Conservation (phyloP, 805 yeast genomes). For the Metschnikowia drakensbergensis region DNA sequence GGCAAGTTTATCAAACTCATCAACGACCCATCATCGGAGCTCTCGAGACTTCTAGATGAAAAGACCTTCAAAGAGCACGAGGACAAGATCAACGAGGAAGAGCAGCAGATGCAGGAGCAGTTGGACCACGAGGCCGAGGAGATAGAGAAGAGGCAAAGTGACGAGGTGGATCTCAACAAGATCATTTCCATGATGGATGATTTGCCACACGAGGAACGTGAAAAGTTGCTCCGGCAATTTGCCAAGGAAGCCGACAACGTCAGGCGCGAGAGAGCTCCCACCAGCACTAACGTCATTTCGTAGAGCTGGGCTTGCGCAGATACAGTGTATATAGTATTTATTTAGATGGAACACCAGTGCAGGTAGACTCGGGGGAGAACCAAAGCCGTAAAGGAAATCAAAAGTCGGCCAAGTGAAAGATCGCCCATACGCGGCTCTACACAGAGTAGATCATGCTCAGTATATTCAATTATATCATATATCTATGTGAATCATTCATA, state of each 20-base stretch:
- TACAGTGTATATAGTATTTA: slow-evolving; percentile 14
- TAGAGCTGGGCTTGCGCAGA: background rate
- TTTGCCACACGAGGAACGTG: slow-evolving; percentile 31
- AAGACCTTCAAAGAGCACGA: slow-evolving; percentile 23
- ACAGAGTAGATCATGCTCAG: background rate
- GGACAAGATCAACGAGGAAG: slow-evolving; percentile 22
- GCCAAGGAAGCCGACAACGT: slow-evolving; percentile 18
- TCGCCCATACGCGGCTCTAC: background rate
- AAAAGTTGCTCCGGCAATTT: slow-evolving; percentile 28
- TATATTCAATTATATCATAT: background rate
- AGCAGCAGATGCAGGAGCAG: slow-evolving; percentile 24
- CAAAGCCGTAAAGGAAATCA: too few species aligned
- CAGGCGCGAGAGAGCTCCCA: slow-evolving; percentile 6
- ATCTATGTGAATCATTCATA: slow-evolving; percentile 2
- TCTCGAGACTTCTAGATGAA: slow-evolving; percentile 40
- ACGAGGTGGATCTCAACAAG: slow-evolving; percentile 19
- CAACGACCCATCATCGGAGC: slow-evolving; percentile 39
- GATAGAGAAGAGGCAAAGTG: slow-evolving; percentile 18
- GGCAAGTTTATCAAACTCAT: slow-evolving; percentile 39
- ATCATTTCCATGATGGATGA: slow-evolving; percentile 34
- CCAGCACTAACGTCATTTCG: slow-evolving; percentile 6
- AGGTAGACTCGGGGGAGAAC: background rate
- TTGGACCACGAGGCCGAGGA: slow-evolving; percentile 25
- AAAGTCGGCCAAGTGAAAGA: background rate
- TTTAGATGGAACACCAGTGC: background rate